phyloP scores from a whole-genome alignment of 768 basidiomycete species.

The Inosperma sp. region DNA sequence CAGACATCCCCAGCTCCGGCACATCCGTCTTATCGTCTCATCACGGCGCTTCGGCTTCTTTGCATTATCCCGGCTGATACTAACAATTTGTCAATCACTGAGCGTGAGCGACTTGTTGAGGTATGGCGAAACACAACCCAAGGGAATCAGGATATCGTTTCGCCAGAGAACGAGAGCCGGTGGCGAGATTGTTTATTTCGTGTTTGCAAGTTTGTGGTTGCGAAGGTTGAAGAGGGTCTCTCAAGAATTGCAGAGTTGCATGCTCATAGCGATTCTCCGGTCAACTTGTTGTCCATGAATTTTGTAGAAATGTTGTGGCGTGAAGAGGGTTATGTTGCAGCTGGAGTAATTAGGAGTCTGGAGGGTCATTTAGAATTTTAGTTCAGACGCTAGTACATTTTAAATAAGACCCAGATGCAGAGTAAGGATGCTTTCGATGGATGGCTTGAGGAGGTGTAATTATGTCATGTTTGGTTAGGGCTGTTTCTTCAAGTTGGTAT shows the following conservation, averaged over 20 bases:
- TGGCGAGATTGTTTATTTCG: constrained; percentile 40
- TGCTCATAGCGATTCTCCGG: constrained; percentile 17
- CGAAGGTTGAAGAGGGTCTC: neutral
- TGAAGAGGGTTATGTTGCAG: constrained; percentile 55
- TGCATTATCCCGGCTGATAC: constrained; percentile 38
- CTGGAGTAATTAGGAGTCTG: constrained; percentile 43
- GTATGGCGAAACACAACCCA: constrained; percentile 53
- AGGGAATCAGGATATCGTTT: constrained; percentile 43
- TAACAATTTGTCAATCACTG: constrained; percentile 20
- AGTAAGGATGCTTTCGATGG: too few relatives aligned
- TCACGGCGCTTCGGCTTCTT: constrained; percentile 66
- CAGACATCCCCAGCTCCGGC: constrained; percentile 56
- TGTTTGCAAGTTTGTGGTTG: constrained; percentile 33
- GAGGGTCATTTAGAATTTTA: constrained; percentile 47
- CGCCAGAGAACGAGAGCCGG: constrained; percentile 43
- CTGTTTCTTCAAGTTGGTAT: too few relatives aligned
- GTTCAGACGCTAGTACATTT: neutral
- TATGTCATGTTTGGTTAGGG: too few relatives aligned
- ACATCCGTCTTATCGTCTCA: constrained; percentile 77
- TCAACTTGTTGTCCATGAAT: constrained; percentile 10
- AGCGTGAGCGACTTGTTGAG: constrained; percentile 30
- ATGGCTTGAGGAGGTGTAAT: too few relatives aligned
- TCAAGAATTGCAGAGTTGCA: constrained; percentile 23
- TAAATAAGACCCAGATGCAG: too few relatives aligned
- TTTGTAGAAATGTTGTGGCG: constrained; percentile 50